These are phyloP conservation scores for Ballota nigra DNA, from an alignment of 257 asterid genomes.

Conservation along the genomic window DNA sequence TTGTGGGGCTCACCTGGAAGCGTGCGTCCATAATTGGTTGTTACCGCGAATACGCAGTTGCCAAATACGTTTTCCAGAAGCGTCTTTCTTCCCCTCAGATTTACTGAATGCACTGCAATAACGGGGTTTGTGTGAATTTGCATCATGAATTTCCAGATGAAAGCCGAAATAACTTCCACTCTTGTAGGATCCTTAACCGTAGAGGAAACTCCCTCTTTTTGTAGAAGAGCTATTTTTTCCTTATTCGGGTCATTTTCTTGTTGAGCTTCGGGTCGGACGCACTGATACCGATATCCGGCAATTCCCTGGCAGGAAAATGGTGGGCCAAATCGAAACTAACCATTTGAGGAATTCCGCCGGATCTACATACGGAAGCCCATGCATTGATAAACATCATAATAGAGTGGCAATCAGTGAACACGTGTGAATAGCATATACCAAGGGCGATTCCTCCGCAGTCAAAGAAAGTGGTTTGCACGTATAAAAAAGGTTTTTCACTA, in stretches of 20 bases:
- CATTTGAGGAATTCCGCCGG: not conserved
- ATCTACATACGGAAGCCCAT: not conserved
- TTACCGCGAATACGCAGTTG: no score
- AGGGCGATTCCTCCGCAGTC: no score
- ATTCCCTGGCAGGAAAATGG: slow-evolving; percentile 19
- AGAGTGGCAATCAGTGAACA: not conserved
- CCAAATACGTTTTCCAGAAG: no score
- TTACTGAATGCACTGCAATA: no score
- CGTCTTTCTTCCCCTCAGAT: no score
- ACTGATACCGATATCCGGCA: not conserved
- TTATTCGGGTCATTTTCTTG: not conserved
- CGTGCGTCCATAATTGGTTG: no score
- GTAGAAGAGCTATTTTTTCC: not conserved
- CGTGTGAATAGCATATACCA: not conserved
- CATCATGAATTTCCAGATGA: no score
- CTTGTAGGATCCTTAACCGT: no score
- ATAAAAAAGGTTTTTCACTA: not conserved
- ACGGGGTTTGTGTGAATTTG: no score
- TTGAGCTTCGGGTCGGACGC: no score
- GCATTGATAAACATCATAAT: not conserved
- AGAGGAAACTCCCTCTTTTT: not conserved
- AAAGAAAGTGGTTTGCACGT: no score
- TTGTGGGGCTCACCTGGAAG: not conserved
- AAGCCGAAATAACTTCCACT: no score
- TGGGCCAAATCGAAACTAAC: not conserved